Conservation (phyloP, 2,329 filamentous ascomycete species). For the Ophiostoma ulmi region DNA sequence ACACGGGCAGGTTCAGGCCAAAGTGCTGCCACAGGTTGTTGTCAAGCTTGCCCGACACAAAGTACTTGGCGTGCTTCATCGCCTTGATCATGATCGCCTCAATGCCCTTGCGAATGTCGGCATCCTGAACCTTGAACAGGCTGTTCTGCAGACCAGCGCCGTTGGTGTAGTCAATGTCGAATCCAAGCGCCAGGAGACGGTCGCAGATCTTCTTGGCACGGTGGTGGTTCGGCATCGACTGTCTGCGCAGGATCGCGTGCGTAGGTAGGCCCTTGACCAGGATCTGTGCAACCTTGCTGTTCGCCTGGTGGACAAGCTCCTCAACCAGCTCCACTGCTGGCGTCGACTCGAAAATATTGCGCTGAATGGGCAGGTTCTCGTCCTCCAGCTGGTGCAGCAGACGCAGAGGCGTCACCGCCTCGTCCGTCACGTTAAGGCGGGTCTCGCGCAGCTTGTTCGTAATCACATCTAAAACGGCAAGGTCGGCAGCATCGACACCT, state of each 20-base stretch:
- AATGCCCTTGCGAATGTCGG: conserved; percentile 91
- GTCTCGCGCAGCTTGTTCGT: conserved; percentile 86
- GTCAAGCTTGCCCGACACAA: conserved; percentile 70
- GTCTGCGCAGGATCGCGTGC: conserved; percentile 85
- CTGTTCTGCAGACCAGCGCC: conserved; percentile 82
- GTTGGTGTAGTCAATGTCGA: conserved; percentile 81
- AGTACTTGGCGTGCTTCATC: conserved; percentile 96
- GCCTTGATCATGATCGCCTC: conserved; percentile 92
- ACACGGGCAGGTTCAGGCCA: conserved; percentile 83
- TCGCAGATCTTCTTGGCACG: conserved; percentile 87
- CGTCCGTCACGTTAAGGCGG: conserved; percentile 73
- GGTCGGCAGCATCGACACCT: conserved; percentile 65
- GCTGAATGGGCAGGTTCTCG: conserved; percentile 93
- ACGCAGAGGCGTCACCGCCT: conserved; percentile 77
- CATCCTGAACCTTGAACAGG: conserved; percentile 85
- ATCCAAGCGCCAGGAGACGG: conserved; percentile 85
- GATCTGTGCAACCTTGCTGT: conserved; percentile 81
- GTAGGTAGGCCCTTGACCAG: conserved; percentile 74
- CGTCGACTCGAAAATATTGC: conserved; percentile 92
- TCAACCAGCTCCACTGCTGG: conserved; percentile 88
- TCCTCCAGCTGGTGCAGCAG: conserved; percentile 92
- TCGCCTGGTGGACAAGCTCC: conserved; percentile 90
- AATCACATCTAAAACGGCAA: conserved; percentile 73
- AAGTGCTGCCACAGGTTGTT: conserved; percentile 83
- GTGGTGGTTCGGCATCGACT: conserved; percentile 77